Evolutionary conservation across 768 basidiomycete genomes (phyloP).

Genomic region (Tubosaeta brunneosetosa): DNA sequence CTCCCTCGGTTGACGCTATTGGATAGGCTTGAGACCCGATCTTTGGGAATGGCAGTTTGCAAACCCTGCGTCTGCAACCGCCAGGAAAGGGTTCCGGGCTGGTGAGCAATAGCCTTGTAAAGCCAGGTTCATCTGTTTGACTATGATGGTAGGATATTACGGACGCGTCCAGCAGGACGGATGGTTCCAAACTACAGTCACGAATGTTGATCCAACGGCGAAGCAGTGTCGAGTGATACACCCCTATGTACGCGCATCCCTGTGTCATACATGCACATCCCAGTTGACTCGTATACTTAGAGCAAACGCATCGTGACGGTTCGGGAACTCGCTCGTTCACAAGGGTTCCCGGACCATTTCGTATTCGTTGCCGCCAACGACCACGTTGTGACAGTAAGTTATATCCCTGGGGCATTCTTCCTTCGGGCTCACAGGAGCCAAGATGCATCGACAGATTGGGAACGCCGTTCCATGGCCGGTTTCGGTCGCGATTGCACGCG

Average conservation of each 20-base stretch:
- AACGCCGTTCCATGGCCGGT: slow-evolving; percentile 75
- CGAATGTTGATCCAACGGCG: slow-evolving; percentile 73
- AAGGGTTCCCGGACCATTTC: slow-evolving; percentile 78
- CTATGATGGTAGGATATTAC: slow-evolving; percentile 41
- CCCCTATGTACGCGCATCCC: slow-evolving; percentile 47
- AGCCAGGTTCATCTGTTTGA: neutral
- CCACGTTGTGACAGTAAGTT: slow-evolving; percentile 57
- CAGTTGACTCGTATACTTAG: slow-evolving; percentile 31
- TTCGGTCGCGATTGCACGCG: slow-evolving; percentile 57
- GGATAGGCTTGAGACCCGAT: slow-evolving; percentile 32
- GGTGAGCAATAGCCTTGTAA: slow-evolving; percentile 32
- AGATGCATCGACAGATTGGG: slow-evolving; percentile 82
- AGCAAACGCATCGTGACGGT: slow-evolving; percentile 68
- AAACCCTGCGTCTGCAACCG: slow-evolving; percentile 57
- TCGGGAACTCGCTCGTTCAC: slow-evolving; percentile 72
- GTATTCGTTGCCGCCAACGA: slow-evolving; percentile 52
- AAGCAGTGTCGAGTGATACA: slow-evolving; percentile 71
- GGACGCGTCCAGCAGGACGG: slow-evolving; percentile 53
- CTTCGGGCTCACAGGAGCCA: slow-evolving; percentile 2
- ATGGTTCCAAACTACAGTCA: slow-evolving; percentile 71
- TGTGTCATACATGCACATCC: neutral
- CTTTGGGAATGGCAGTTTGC: slow-evolving; percentile 57
- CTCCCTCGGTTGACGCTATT: neutral
- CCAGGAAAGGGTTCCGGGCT: slow-evolving; percentile 44
- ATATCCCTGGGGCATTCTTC: neutral